These are phyloP conservation scores for Didymella arachidicola DNA, from an alignment of 2,329 filamentous ascomycete genomes.

Conservation along the genomic window DNA sequence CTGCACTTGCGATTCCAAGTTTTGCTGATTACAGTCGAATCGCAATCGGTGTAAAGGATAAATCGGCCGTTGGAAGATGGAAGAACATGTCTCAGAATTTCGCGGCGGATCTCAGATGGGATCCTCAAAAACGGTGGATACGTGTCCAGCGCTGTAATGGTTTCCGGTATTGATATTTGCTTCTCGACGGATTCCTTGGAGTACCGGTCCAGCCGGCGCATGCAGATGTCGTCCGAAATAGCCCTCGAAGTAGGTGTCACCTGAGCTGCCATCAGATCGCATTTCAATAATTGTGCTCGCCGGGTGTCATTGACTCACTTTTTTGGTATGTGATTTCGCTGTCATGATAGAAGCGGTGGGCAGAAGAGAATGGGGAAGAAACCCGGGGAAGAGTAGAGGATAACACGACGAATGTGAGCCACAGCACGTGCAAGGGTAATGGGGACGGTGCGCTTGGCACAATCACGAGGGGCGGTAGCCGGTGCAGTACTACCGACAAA, in stretches of 20 bases:
- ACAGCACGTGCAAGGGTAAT: conserved; percentile 17
- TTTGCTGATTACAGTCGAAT: conserved; percentile 49
- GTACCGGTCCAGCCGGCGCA: conserved; percentile 33
- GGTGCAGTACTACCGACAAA: conserved; percentile 1
- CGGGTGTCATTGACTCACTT: conserved; percentile 37
- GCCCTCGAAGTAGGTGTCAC: conserved; percentile 37
- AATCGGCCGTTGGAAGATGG: conserved; percentile 53
- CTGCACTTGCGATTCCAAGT: conserved; percentile 48
- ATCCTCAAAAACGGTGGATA: conserved; percentile 50
- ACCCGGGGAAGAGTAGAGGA: conserved; percentile 4
- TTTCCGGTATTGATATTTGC: conserved; percentile 48
- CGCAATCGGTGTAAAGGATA: conserved; percentile 56
- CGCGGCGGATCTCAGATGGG: conserved; percentile 50
- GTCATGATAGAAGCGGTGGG: conserved; percentile 33
- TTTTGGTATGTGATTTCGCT: conserved; percentile 46
- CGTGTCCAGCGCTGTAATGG: conserved; percentile 47
- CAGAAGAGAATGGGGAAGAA: conserved; percentile 10
- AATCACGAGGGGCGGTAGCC: conserved; percentile 12
- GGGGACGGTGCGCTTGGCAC: conserved; percentile 11
- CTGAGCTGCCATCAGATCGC: conserved; percentile 35
- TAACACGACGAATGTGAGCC: background rate
- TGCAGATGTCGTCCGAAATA: conserved; percentile 37
- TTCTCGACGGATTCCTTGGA: conserved; percentile 46
- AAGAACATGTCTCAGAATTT: conserved; percentile 50
- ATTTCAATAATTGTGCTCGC: conserved; percentile 13